These are phyloP conservation scores for Hypoxylon sp. DNA, from an alignment of 2,329 filamentous ascomycete species.

Conservation along the genomic window DNA sequence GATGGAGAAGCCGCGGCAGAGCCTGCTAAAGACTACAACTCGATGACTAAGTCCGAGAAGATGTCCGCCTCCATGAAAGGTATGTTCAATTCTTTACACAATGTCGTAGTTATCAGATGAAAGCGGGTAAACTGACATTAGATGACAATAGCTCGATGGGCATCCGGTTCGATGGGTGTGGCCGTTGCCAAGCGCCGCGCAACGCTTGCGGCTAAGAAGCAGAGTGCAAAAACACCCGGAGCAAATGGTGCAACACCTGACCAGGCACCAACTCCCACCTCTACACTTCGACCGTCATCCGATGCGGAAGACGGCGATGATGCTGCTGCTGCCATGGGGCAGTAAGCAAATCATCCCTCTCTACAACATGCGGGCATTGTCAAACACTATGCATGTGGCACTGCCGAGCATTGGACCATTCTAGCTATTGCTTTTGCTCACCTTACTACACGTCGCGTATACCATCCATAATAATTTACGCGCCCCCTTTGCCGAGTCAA, in stretches of 20 bases:
- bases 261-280: conserved; percentile 25
- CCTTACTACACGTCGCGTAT: not conserved
- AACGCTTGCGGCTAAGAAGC: conserved; percentile 72
- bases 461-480: not conserved
- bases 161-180: conserved; percentile 71
- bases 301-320: conserved; percentile 10
- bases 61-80: conserved; percentile 77
- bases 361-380: not conserved
- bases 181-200: conserved; percentile 74
- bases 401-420: not conserved
- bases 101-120: not conserved
- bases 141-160: conserved; percentile 66
- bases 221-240: conserved; percentile 55
- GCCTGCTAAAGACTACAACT: conserved; percentile 67
- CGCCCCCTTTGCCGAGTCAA: not conserved
- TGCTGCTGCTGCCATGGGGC: conserved; percentile 11
- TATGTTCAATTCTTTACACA: conserved; percentile 55
- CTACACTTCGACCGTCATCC: not conserved
- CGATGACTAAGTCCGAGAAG: conserved; percentile 76
- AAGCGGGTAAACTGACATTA: conserved; percentile 46
- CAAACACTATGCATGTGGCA: not conserved
- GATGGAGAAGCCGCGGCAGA: conserved; percentile 50
- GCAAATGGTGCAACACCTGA: conserved; percentile 21
- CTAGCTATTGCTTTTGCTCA: conserved; percentile 1
- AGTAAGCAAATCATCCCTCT: conserved; percentile 6